A percentile compares a stretch with the other conserved stretches of the same genome.
Conservation (phyloP, 768 basidiomycete genomes). For the Mycena galericulata region DNA sequence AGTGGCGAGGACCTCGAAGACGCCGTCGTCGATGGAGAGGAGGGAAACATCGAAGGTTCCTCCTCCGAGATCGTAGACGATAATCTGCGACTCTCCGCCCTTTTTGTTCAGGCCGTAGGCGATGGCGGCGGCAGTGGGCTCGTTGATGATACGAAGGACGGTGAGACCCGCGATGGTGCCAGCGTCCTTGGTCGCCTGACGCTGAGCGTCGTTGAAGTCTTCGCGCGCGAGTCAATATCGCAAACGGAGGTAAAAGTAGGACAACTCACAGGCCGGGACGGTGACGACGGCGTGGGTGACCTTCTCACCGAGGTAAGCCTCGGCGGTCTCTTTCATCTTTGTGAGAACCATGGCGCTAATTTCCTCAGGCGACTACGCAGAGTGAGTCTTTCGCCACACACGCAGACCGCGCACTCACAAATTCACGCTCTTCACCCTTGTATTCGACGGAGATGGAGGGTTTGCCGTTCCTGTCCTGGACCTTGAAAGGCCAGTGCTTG, state of each 20-base stretch:
- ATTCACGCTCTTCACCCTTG: conserved; percentile 83
- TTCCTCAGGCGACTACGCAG: conserved; percentile 87
- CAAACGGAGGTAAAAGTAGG: neutral
- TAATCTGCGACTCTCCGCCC: conserved; percentile 92
- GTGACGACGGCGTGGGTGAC: conserved; percentile 99
- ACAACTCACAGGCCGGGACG: conserved; percentile 89
- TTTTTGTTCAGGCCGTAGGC: conserved; percentile 99
- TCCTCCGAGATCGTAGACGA: conserved; percentile 98
- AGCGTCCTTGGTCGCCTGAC: conserved; percentile 98
- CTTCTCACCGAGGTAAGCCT: conserved; percentile 95
- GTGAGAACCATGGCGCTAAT: conserved; percentile 94
- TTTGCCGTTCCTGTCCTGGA: conserved; percentile 84
- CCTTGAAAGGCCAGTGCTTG: conserved; percentile 93
- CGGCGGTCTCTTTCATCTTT: conserved; percentile 99
- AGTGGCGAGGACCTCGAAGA: conserved; percentile 90
- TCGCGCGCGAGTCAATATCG: conserved; percentile 27
- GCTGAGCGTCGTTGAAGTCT: conserved; percentile 99
- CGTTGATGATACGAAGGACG: conserved; percentile 97
- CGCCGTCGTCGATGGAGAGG: conserved; percentile 93
- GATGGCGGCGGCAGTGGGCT: conserved; percentile 97
- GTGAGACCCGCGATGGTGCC: conserved; percentile 94
- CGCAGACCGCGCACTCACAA: conserved; percentile 64
- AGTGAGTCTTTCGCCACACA: conserved; percentile 1
- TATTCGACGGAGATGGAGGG: conserved; percentile 83
- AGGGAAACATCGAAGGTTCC: conserved; percentile 99